Evolutionary conservation across 768 basidiomycete species (phyloP), one percentile per base, ranked within the genome.

Genomic region (Pleurotus ostreatus): DNA sequence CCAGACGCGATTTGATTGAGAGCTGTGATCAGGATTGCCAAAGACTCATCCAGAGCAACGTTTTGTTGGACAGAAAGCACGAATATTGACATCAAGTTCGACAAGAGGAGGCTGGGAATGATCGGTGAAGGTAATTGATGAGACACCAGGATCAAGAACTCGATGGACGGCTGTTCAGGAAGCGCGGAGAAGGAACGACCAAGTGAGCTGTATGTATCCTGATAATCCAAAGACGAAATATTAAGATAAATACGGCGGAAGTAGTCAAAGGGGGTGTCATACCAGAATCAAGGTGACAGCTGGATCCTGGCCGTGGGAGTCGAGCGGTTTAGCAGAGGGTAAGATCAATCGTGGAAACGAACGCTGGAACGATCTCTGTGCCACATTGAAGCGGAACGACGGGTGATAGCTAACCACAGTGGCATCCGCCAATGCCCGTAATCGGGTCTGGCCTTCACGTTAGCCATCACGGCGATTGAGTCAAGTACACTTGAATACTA

Each of bases 21-120:
- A 9, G 66, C 56, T 38, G 64, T 65, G 3, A 87, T 67, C 6
- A 89, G 75, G 47, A 87, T 61, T 12, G 82, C 76, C n/a, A 90
- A 68, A 1, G 80, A 70, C 62, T 86, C 84, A 60, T 88, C 86
- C 16, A 88, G 65, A 2, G 78, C 72, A 25, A 70, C 61, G 60
- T 82, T 83, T 5, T 76, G 66, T 62, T 84, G 81, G 18, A 91
- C 65, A 2, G 79, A 80, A 12, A 73, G 64, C 22, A 85, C 58
- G 15, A 86, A 59, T 3, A 77, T 59, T 0, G 74, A 76, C n/a
- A 75, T 62, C 25, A 82, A 54, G 25, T 70, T 66, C 0, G 65
- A 51, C 2, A 79, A 61, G 1, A 71, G 26, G 39, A 58, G 57
- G 12, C 49, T 34, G 16, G 65, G 46, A 2, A 54, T 22, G 4